Percentiles rank a stretch among this genome's conserved stretches.
These are phyloP conservation scores for Wickerhamiella brachini DNA, from an alignment of 805 yeast genomes.

Conservation along the genomic window DNA sequence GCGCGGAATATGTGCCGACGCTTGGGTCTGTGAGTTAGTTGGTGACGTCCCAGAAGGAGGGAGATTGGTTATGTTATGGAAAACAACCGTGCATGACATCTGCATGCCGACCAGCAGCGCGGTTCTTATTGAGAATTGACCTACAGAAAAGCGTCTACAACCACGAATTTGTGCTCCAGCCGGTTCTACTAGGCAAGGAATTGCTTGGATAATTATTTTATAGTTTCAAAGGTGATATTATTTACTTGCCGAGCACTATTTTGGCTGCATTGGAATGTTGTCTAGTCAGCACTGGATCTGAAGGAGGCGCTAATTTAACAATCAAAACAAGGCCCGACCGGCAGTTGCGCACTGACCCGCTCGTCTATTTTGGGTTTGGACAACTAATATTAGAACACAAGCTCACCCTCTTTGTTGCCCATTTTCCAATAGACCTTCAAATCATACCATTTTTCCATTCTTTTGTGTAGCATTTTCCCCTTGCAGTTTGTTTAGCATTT, in stretches of 20 bases:
- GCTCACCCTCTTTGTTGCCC: no score
- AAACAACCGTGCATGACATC: not conserved
- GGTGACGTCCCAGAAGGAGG: not conserved
- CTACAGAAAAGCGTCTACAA: not conserved
- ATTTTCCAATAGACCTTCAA: no score
- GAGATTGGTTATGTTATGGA: not conserved
- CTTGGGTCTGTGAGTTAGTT: not conserved
- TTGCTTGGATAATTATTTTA: no score
- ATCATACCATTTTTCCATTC: no score
- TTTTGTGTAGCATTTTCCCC: no score
- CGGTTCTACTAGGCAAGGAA: not conserved
- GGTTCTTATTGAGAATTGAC: not conserved
- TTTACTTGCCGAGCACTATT: not conserved
- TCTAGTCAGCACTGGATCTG: not conserved
- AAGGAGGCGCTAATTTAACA: not conserved
- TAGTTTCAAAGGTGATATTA: no score
- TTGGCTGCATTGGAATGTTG: not conserved
- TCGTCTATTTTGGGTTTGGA: not conserved
- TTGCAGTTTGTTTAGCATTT: not conserved
- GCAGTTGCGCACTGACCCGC: not conserved
- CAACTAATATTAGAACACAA: not conserved
- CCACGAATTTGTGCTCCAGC: not conserved
- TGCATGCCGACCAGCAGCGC: not conserved
- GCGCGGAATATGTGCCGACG: not conserved
- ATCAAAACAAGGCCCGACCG: not conserved